These are phyloP conservation scores for Leptodontidium sp. DNA, from an alignment of 2,329 filamentous ascomycete genomes.

Conservation along the genomic window DNA sequence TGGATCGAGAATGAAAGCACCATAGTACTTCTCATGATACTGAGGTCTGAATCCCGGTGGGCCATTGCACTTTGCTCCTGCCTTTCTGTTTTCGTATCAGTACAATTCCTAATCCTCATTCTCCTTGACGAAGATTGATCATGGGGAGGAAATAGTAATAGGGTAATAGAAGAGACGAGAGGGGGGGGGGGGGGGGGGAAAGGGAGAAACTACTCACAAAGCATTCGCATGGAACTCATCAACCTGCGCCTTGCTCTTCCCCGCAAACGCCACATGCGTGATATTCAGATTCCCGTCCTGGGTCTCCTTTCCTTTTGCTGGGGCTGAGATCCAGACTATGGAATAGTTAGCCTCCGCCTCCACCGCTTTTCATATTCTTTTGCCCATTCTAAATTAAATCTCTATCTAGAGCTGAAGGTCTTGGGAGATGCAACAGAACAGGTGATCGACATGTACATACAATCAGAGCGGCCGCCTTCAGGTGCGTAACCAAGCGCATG, in stretches of 20 bases:
- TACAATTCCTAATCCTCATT: neutral
- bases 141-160: too few species aligned
- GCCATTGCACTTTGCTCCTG: slow-evolving; percentile 17
- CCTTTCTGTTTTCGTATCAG: slow-evolving; percentile 5
- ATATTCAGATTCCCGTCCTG: slow-evolving; percentile 15
- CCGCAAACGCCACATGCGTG: slow-evolving; percentile 10
- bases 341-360: neutral
- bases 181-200: too few species aligned
- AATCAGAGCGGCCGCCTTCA: slow-evolving; percentile 7
- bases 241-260: slow-evolving; percentile 16
- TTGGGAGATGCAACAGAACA: neutral
- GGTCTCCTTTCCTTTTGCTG: slow-evolving; percentile 2
- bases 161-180: too few species aligned
- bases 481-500: slow-evolving; percentile 1
- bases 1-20: slow-evolving; percentile 16
- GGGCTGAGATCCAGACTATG: slow-evolving; percentile 9
- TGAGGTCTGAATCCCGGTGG: slow-evolving; percentile 14
- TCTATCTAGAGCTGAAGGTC: neutral
- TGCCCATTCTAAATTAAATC: neutral
- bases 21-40: slow-evolving; percentile 25
- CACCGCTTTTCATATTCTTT: neutral
- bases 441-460: neutral
- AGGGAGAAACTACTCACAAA: neutral
- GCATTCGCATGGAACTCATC: slow-evolving; percentile 20
- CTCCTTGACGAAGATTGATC: too few species aligned